These are phyloP conservation scores for Lipomyces kockii DNA, from an alignment of 805 yeast species.

Conservation along the genomic window DNA sequence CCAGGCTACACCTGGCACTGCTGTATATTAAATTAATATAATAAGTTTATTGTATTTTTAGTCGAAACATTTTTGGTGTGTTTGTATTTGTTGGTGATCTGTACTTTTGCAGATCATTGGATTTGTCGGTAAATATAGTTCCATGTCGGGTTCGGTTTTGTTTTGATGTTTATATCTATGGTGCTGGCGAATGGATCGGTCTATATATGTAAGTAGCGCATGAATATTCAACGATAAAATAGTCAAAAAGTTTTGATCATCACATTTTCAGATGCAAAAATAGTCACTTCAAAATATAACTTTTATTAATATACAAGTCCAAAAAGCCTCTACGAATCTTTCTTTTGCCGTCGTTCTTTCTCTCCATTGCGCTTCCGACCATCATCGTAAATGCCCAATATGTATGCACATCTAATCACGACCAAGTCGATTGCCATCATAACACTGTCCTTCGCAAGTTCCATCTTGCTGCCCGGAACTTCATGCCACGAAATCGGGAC, in stretches of 20 bases:
- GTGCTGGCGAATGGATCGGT: background rate
- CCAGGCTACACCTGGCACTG: background rate
- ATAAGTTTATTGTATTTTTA: background rate
- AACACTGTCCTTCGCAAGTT: conserved; percentile 84
- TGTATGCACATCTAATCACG: conserved; percentile 85
- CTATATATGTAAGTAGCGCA: background rate
- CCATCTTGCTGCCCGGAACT: conserved; percentile 93
- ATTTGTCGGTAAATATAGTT: background rate
- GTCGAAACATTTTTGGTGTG: background rate
- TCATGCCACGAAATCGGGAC: conserved; percentile 96
- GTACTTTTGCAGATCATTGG: background rate
- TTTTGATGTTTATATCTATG: background rate
- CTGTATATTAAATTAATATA: background rate
- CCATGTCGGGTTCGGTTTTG: background rate
- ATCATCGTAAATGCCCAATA: conserved; percentile 71
- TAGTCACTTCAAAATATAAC: background rate
- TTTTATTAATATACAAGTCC: background rate
- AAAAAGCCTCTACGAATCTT: background rate
- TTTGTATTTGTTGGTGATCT: background rate
- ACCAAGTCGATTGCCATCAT: conserved; percentile 93
- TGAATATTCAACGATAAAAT: background rate
- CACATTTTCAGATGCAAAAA: background rate
- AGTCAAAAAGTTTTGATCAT: background rate
- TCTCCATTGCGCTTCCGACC: conserved; percentile 16
- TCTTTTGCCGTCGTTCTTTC: background rate